phyloP scores from a whole-genome alignment of 1,284 basidiomycete genomes.

The Pyrrhoderma lamaoense region DNA sequence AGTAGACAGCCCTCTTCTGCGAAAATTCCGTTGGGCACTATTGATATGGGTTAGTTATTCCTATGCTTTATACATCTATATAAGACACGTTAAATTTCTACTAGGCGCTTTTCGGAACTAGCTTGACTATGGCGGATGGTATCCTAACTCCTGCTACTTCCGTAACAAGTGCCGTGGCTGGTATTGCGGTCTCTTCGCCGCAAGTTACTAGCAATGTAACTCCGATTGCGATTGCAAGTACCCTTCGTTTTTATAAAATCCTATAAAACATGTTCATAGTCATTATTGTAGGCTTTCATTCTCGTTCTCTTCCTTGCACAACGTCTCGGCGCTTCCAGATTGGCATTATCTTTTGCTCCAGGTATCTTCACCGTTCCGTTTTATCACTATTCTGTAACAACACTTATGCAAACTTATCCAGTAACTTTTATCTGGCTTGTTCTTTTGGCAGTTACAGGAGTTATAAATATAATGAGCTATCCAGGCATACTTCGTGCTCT shows the following conservation, averaged over 20 bases:
- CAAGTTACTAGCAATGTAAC: constrained; percentile 39
- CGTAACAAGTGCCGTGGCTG: constrained; percentile 60
- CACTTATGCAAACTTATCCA: constrained; percentile 21
- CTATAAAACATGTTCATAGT: neutral
- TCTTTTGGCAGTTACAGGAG: constrained; percentile 44
- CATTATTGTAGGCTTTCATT: constrained; percentile 39
- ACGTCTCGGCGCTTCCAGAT: constrained; percentile 47
- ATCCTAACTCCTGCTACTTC: constrained; percentile 60
- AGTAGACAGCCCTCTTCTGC: constrained; percentile 23
- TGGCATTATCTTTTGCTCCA: constrained; percentile 49
- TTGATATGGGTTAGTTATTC: constrained; percentile 41
- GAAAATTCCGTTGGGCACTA: constrained; percentile 39
- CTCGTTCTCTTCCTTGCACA: constrained; percentile 52
- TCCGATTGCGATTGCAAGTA: constrained; percentile 49
- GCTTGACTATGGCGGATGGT: constrained; percentile 57
- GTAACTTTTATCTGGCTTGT: constrained; percentile 54
- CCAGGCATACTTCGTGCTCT: constrained; percentile 59
- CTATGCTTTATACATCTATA: neutral
- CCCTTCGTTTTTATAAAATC: neutral
- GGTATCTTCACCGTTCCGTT: constrained; percentile 27
- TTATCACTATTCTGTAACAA: neutral
- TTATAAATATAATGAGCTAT: constrained; percentile 46
- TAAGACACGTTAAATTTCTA: too few relatives aligned
- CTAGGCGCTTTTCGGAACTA: constrained; percentile 34
- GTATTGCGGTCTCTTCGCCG: constrained; percentile 56